phyloP scores from a whole-genome alignment of 805 yeast species.

The Hanseniaspora taiwanica region DNA sequence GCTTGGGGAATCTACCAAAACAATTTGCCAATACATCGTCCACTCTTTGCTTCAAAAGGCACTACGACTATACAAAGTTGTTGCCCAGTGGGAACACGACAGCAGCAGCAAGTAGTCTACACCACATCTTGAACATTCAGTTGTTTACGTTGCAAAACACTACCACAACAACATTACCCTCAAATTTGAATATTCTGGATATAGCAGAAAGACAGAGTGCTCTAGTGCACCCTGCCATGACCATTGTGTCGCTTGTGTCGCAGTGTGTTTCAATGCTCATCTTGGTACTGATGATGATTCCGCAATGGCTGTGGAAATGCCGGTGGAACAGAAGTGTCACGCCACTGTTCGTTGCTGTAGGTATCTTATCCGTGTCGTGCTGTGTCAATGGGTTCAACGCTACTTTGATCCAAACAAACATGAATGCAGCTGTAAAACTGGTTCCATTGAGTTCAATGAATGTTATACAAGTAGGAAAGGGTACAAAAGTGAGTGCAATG shows the following conservation, averaged over 20 bases:
- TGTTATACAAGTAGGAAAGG: background rate
- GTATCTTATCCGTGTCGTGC: background rate
- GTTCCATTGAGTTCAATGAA: background rate
- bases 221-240: conserved; percentile 3
- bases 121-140: conserved; percentile 16
- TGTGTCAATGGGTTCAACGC: conserved; percentile 1
- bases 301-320: no score
- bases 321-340: no score
- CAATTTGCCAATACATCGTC: conserved; percentile 10
- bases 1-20: conserved; percentile 28
- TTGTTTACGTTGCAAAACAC: conserved; percentile 13
- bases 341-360: background rate
- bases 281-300: background rate
- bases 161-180: conserved; percentile 17
- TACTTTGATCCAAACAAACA: background rate
- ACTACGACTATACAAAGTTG: conserved; percentile 6
- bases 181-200: conserved; percentile 30
- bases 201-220: conserved; percentile 25
- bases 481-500: background rate
- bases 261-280: background rate
- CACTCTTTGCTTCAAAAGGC: conserved; percentile 18
- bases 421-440: background rate
- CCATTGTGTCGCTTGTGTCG: background rate
- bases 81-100: conserved; percentile 2
- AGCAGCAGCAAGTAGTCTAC: conserved; percentile 10